A percentile compares a stretch with the other conserved stretches of the same genome.
These are phyloP conservation scores for Microbotryum saponariae DNA, from an alignment of 1,284 basidiomycete species.

Conservation along the genomic window DNA sequence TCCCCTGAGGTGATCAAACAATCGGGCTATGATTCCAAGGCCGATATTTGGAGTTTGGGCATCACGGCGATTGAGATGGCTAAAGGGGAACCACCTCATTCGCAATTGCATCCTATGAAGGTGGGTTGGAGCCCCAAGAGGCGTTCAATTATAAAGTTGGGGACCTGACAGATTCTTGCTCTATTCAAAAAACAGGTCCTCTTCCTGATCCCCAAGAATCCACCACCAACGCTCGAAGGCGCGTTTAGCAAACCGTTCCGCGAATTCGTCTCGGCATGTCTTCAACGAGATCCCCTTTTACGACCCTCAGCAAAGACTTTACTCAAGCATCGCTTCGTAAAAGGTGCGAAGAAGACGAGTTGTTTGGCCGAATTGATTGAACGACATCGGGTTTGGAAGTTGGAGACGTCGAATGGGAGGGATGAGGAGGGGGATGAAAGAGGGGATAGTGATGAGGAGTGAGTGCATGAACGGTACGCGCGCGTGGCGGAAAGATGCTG, in stretches of 20 bases:
- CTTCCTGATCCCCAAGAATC: slow-evolving; percentile 96
- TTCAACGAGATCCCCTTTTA: slow-evolving; percentile 73
- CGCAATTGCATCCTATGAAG: slow-evolving; percentile 98
- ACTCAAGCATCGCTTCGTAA: slow-evolving; percentile 91
- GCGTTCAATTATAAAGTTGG: background rate
- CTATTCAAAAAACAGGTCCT: slow-evolving; percentile 56
- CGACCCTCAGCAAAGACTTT: slow-evolving; percentile 90
- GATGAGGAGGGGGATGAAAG: slow-evolving; percentile 63
- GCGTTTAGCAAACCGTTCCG: slow-evolving; percentile 79
- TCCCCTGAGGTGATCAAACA: slow-evolving; percentile 99
- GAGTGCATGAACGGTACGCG: slow-evolving; percentile 43
- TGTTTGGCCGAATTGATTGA: slow-evolving; percentile 95
- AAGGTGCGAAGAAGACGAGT: slow-evolving; percentile 84
- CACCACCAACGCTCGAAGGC: slow-evolving; percentile 76
- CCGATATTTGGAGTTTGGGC: slow-evolving; percentile 74
- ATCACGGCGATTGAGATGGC: slow-evolving; percentile 98
- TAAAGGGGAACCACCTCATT: slow-evolving; percentile 94
- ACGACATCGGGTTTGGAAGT: slow-evolving; percentile 79
- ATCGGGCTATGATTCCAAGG: slow-evolving; percentile 96
- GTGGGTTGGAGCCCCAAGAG: slow-evolving; percentile 42
- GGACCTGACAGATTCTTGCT: background rate
- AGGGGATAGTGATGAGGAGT: slow-evolving; percentile 46
- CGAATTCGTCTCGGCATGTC: slow-evolving; percentile 86
- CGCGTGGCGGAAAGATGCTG: background rate
- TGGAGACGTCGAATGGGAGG: slow-evolving; percentile 60